Evolutionary conservation across 2,329 filamentous ascomycete species (phyloP).

Genomic region (Basipetospora chlamydospora): DNA sequence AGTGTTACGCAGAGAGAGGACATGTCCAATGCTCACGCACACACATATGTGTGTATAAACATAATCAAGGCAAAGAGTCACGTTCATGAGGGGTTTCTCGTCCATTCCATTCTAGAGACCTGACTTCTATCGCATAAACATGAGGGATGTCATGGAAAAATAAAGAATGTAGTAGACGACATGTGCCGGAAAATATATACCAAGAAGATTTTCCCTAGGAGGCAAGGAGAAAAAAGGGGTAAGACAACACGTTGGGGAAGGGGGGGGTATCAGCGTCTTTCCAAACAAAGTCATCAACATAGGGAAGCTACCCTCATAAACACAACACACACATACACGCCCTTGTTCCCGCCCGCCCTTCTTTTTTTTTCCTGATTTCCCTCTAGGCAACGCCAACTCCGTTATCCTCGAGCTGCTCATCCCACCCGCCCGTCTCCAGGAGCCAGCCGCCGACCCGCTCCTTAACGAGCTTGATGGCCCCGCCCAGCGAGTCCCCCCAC

Average conservation of each 20-base stretch:
- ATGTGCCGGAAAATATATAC: conserved; percentile 2
- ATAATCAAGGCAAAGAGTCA: too few relatives aligned
- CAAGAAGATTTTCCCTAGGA: background rate
- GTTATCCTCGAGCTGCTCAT: conserved; percentile 54
- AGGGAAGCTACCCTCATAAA: too few relatives aligned
- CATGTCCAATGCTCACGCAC: too few relatives aligned
- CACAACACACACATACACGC: conserved; percentile 8
- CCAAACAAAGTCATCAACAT: conserved; percentile 9
- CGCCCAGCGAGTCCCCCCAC: conserved; percentile 78
- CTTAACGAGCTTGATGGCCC: conserved; percentile 58
- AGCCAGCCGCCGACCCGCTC: conserved; percentile 60
- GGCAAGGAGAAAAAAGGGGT: background rate
- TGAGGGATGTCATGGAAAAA: background rate
- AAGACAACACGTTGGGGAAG: conserved; percentile 7
- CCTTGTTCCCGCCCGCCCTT: background rate
- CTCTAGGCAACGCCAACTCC: conserved; percentile 31
- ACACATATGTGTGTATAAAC: too few relatives aligned
- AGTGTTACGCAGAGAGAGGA: too few relatives aligned
- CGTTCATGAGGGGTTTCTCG: too few relatives aligned
- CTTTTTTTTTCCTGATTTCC: background rate
- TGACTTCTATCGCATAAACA: background rate
- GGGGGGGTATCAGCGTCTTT: conserved; percentile 11
- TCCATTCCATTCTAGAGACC: background rate
- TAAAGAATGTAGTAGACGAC: background rate
- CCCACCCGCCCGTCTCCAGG: conserved; percentile 71